These are phyloP conservation scores for Bertia moriformis DNA, from an alignment of 2,329 filamentous ascomycete species.

Conservation along the genomic window DNA sequence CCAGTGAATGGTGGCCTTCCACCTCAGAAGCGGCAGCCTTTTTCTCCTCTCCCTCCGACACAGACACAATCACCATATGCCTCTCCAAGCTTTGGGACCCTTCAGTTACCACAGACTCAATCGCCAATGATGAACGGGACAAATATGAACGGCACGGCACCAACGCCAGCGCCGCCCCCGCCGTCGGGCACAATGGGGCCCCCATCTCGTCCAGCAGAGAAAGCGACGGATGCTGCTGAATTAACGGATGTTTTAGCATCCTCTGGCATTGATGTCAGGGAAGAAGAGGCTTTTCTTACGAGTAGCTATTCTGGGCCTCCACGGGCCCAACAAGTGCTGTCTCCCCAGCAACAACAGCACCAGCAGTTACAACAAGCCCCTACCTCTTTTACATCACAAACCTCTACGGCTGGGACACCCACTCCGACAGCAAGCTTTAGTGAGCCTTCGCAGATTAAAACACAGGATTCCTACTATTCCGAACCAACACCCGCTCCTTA, in stretches of 20 bases:
- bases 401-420: background rate
- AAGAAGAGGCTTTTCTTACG: constrained; percentile 1
- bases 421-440: background rate
- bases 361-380: background rate
- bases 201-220: background rate
- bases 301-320: background rate
- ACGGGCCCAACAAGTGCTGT: background rate
- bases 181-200: constrained; percentile 1
- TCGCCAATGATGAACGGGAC: background rate
- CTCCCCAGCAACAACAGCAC: background rate
- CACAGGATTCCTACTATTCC: background rate
- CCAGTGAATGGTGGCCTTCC: background rate
- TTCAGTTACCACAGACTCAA: background rate
- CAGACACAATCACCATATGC: background rate
- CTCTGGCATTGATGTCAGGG: background rate
- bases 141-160: background rate
- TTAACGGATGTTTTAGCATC: constrained; percentile 1
- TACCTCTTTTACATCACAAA: background rate
- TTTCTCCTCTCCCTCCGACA: background rate
- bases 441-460: background rate
- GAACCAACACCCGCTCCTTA: background rate
- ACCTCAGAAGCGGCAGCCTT: background rate
- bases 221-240: background rate
- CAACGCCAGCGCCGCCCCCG: background rate
- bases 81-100: background rate